Percentiles rank a stretch among this genome's conserved stretches.
These are phyloP conservation scores for Yamadazyma tumulicola DNA, from an alignment of 805 yeast species.

Conservation along the genomic window DNA sequence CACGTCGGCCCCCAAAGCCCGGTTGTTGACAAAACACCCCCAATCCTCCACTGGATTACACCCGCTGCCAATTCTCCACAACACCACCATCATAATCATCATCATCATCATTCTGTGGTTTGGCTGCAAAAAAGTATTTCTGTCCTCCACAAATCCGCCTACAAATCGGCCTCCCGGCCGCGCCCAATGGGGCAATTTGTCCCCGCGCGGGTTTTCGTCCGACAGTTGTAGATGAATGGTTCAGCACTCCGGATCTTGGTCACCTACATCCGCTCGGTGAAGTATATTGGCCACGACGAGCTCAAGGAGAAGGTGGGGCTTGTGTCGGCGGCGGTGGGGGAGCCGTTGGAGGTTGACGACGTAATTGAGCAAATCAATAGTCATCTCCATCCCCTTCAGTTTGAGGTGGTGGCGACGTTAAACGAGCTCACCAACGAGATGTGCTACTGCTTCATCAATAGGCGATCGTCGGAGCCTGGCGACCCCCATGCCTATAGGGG, in stretches of 20 bases:
- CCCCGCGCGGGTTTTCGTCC: no score
- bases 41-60: conserved; percentile 27
- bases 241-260: conserved; percentile 13
- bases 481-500: conserved; percentile 39
- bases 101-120: not conserved
- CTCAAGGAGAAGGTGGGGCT: conserved; percentile 1
- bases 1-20: conserved; percentile 18
- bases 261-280: conserved; percentile 28
- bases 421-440: conserved; percentile 31
- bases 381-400: conserved; percentile 18
- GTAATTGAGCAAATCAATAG: not conserved
- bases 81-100: not conserved
- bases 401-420: conserved; percentile 39
- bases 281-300: conserved; percentile 15
- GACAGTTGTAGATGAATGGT: conserved; percentile 2
- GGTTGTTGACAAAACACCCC: conserved; percentile 24
- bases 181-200: no score
- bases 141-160: no score
- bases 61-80: no score
- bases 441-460: conserved; percentile 32
- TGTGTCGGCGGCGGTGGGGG: not conserved
- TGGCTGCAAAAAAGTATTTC: conserved; percentile 5
- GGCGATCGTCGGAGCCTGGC: conserved; percentile 30
- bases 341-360: not conserved
- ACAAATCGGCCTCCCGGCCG: not conserved